Evolutionary conservation across 2,329 filamentous ascomycete genomes (phyloP).

Genomic region (Calonectria multiphialidica): DNA sequence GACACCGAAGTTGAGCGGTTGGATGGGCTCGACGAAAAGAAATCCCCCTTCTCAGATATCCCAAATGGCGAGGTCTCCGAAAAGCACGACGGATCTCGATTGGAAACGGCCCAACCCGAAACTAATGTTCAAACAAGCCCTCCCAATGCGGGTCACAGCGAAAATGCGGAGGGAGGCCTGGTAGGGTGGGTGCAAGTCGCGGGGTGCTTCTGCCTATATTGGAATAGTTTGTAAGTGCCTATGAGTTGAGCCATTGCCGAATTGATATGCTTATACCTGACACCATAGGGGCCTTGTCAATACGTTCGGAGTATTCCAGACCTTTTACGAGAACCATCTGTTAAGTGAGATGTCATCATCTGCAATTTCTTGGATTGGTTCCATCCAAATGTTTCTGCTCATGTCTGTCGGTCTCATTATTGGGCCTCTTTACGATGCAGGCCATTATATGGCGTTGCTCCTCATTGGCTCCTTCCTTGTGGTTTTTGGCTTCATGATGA

Average conservation of each 20-base stretch:
- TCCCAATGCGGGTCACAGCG: neutral
- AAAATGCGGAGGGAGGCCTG: neutral
- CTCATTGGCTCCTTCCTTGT: slow-evolving; percentile 50
- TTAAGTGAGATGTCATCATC: slow-evolving; percentile 49
- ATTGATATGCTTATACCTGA: neutral
- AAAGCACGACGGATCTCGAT: neutral
- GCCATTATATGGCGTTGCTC: slow-evolving; percentile 54
- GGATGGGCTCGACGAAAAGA: neutral
- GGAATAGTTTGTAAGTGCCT: slow-evolving; percentile 17
- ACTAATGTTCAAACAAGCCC: neutral
- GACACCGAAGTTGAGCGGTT: neutral
- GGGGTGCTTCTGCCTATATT: slow-evolving; percentile 22
- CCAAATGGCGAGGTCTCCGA: neutral
- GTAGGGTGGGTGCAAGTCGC: slow-evolving; percentile 22
- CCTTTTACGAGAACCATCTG: slow-evolving; percentile 55
- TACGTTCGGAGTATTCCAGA: slow-evolving; percentile 60
- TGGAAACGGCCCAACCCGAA: neutral
- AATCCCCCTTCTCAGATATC: neutral
- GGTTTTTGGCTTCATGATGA: slow-evolving; percentile 58
- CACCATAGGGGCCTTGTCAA: slow-evolving; percentile 50
- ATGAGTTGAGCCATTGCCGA: neutral
- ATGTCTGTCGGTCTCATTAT: slow-evolving; percentile 54
- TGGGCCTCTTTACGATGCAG: slow-evolving; percentile 57
- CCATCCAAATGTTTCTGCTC: slow-evolving; percentile 56
- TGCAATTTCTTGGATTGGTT: slow-evolving; percentile 60